Conservation (phyloP, 2,329 filamentous ascomycete species). For the Colletotrichum brevisporum region DNA sequence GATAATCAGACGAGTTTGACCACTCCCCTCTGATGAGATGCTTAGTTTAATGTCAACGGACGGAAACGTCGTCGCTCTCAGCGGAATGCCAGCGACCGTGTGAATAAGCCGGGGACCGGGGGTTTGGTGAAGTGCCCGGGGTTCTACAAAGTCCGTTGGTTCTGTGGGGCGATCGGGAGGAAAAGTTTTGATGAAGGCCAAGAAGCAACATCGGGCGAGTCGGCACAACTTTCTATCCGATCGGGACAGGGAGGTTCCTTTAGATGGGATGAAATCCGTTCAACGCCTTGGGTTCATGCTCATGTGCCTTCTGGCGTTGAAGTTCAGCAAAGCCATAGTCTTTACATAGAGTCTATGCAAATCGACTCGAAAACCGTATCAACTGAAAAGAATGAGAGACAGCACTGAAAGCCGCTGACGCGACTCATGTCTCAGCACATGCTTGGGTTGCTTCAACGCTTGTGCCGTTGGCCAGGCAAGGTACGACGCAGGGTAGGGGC, state of each 20-base stretch:
- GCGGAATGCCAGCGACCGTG: not conserved
- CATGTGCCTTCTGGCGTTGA: not conserved
- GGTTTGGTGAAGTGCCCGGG: not conserved
- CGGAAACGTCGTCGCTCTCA: not conserved
- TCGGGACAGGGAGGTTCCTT: not conserved
- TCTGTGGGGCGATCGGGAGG: conserved; percentile 4
- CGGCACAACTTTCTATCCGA: conserved; percentile 36
- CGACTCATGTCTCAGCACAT: conserved; percentile 4
- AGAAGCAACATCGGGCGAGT: conserved; percentile 10
- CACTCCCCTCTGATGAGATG: not conserved
- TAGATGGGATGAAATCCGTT: not conserved
- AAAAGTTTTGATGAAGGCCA: conserved; percentile 15
- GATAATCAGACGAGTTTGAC: not conserved
- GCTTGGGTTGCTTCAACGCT: not conserved
- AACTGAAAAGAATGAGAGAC: not conserved
- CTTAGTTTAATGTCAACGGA: not conserved
- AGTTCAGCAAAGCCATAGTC: too few relatives aligned
- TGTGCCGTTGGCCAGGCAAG: not conserved
- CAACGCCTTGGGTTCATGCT: not conserved
- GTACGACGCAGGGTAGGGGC: not conserved
- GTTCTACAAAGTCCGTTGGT: not conserved
- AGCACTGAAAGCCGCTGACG: not conserved
- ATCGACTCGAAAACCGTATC: too few relatives aligned
- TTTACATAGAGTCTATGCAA: too few relatives aligned
- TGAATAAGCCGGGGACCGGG: not conserved